Percentiles rank a stretch among this genome's conserved stretches.
These are phyloP conservation scores for Neurospora sp. DNA, from an alignment of 495 filamentous ascomycete species.

Conservation along the genomic window DNA sequence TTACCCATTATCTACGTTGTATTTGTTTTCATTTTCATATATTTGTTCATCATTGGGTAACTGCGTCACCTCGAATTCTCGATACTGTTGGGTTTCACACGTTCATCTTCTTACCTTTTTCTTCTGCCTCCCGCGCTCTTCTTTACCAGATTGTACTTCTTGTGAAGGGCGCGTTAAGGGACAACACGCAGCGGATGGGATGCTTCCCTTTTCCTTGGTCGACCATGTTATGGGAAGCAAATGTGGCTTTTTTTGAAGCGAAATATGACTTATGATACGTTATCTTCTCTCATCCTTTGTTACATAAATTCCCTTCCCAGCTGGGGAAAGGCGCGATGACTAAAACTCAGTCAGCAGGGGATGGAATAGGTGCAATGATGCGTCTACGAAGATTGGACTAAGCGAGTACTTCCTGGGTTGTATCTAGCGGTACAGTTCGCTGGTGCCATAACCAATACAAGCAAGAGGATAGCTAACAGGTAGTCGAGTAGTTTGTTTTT, in stretches of 20 bases:
- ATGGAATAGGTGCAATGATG: too few relatives aligned
- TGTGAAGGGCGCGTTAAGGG: neutral
- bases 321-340: too few relatives aligned
- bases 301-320: too few relatives aligned
- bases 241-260: too few relatives aligned
- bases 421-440: too few relatives aligned
- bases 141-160: neutral
- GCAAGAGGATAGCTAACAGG: too few relatives aligned
- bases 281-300: neutral
- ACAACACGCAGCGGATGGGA: neutral
- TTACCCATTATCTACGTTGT: neutral
- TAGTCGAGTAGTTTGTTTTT: too few relatives aligned
- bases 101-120: neutral
- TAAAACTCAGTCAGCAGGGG: too few relatives aligned
- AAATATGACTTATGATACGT: neutral
- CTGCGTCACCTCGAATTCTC: neutral
- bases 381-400: too few relatives aligned
- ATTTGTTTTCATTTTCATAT: neutral
- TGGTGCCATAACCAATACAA: too few relatives aligned
- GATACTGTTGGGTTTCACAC: neutral
- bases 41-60: neutral
- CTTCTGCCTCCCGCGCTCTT: neutral
- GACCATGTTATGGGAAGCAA: neutral
- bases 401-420: too few relatives aligned
- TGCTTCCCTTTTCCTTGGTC: neutral